Base-by-base conservation (phyloP, 2,329 filamentous ascomycete species). In the Trichophyton equinum region DNA sequence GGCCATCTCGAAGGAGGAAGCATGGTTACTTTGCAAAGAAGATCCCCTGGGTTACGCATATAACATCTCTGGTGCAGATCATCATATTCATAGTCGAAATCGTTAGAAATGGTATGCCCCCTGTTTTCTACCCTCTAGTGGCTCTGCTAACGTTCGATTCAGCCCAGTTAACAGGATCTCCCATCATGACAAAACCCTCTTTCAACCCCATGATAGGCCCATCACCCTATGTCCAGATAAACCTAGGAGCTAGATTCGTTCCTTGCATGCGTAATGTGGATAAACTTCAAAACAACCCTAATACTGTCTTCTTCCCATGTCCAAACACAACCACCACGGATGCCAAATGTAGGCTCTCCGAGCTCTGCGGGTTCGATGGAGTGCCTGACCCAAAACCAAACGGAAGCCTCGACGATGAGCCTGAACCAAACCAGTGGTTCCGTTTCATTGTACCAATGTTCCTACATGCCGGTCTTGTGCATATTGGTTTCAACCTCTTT, bases 151-250 rank as follows among this genome's bases (percentile, higher is more conserved):
- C 46, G 40, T 30, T 18, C 33, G 18, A n/a, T 57, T 25, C 64
- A 91, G 88, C 81, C 59, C 80, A 87, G 66, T 76, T 91, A 33
- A 96, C 92, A 0, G 88, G 88, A 60, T 86, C 87, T 0, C 83
- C 76, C 3, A 78, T 79, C 60, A 75, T 78, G 76, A 91, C 85
- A 59, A 83, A 92, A 61, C 94, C 94, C 1, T 81, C 81, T 15
- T 95, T 99, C 77, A 99, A 97, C 75, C 88, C 89, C 62, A 96
- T 99, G 90, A 96, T 99, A 69, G 94, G 94, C 0, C 94, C 94
- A 0, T 96, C 91, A 4, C 83, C 86, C 1, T 89, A 90, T 67
- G 84, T 97, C 25, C 83, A 95, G 68, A 96, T 97, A 77, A 95
- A 95, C 74, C 96, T 99, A 89, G 94, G 94, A 62, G 89, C 91